Evolutionary conservation across 2,329 filamentous ascomycete genomes (phyloP).

Genomic region (Ophiostoma sp.): DNA sequence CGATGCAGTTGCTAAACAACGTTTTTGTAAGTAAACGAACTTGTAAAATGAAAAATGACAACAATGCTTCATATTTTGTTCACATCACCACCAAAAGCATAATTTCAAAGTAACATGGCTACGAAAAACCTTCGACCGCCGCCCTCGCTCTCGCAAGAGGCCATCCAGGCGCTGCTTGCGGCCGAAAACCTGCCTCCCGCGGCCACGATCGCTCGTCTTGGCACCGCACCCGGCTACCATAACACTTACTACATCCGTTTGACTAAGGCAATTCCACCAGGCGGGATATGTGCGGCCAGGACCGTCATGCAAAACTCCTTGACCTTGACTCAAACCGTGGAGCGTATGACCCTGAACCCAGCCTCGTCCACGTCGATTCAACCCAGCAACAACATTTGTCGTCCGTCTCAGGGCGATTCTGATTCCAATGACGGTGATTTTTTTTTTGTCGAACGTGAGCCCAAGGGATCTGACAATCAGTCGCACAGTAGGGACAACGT

Average conservation of each 20-base stretch:
- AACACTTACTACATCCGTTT: neutral
- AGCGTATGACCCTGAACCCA: too few species aligned
- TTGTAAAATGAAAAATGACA: neutral
- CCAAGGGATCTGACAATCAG: too few species aligned
- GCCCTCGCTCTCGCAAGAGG: neutral
- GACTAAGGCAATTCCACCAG: neutral
- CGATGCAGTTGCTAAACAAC: neutral
- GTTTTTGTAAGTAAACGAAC: neutral
- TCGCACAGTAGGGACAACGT: too few species aligned
- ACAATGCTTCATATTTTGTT: too few species aligned
- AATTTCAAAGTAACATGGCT: neutral
- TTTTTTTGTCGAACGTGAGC: too few species aligned
- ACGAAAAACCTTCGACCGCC: neutral
- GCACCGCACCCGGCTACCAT: neutral
- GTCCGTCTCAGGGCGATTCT: too few species aligned
- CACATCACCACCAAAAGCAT: neutral
- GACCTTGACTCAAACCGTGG: too few species aligned
- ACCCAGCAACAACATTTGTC: too few species aligned
- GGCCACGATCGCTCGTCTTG: neutral
- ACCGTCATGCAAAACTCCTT: too few species aligned
- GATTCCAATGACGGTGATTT: too few species aligned
- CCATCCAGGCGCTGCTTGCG: neutral
- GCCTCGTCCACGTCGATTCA: too few species aligned
- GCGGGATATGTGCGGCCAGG: neutral
- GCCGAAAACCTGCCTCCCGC: neutral